Base-by-base conservation (phyloP, 2,329 filamentous ascomycete species). In the Fusarium duplospermum region DNA sequence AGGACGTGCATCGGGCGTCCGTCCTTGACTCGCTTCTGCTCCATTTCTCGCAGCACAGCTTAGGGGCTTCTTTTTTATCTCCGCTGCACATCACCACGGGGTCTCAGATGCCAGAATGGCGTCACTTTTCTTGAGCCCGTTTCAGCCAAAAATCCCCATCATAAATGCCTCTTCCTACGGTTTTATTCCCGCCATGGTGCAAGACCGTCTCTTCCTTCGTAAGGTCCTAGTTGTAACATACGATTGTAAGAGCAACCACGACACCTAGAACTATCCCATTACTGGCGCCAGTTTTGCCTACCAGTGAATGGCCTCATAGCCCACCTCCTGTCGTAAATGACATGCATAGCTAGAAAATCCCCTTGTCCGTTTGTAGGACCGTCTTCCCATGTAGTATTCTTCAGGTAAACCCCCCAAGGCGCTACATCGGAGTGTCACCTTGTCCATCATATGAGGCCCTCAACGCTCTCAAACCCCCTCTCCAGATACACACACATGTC, bases 401-500 rank as follows among this genome's bases (percentile, higher is more conserved):
- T 72, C 61, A 72, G 36, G 67, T 74, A 74, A 74, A n/a, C 29
- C 29, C 67, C 66, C 16, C 47, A 52, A 52, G 47, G 47, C 47
- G 47, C 24, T 35, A 58, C 56, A 27, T 24, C 36, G 35, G 38
- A 60, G 57, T 42, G 57, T 33, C 36, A 57, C 36, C 45, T 47
- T 16, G 31, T 27, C 22, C 63, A 64, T 64, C 50, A 64, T 59
- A 58, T 66, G 62, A 58, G 63, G 58, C 69, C 69, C 52, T 57
- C 52, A 14, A 33, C 31, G 10, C 29, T 35, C 29, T 60, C 52
- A 56, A 71, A 40, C 27, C 31, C 56, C 50, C 27, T n/a, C 50
- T 33, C 6, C 9, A 24, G 13, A 33, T n/a, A 57, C 20, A 33
- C 20, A 11, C 59, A 50, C 27, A 35, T 42, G 58, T 47, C 14